phyloP scores from a whole-genome alignment of 169 alveolate genomes.

The Babesia sp. region DNA sequence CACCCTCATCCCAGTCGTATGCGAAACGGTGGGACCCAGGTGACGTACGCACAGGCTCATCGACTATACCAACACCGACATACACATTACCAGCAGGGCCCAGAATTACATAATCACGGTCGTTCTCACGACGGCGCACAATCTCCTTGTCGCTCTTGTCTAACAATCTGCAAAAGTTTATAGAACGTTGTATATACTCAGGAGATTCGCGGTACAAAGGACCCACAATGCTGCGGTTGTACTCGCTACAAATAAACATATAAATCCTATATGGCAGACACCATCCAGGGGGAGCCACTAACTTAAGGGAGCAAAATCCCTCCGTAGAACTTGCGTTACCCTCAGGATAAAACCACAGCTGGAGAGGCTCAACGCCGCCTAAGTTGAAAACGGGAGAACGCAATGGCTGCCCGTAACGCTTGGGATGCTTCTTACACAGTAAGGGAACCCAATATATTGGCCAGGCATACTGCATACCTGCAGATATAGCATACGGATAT shows the following conservation, averaged over 20 bases:
- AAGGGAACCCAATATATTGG: constrained; percentile 82
- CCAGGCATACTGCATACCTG: constrained; percentile 82
- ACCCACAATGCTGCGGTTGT: constrained; percentile 69
- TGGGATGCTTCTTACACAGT: constrained; percentile 75
- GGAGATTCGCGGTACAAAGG: constrained; percentile 80
- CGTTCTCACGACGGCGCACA: constrained; percentile 61
- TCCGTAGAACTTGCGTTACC: constrained; percentile 76
- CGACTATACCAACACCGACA: constrained; percentile 82
- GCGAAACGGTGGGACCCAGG: constrained; percentile 47
- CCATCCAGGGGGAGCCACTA: constrained; percentile 84
- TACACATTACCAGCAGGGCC: constrained; percentile 86
- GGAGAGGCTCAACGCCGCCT: constrained; percentile 86
- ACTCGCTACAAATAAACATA: constrained; percentile 77
- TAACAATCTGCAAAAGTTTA: constrained; percentile 63
- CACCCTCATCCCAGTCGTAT: constrained; percentile 87
- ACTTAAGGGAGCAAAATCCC: constrained; percentile 79
- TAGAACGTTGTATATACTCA: constrained; percentile 73
- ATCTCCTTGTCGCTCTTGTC: constrained; percentile 42
- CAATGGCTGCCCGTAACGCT: constrained; percentile 80
- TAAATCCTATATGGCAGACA: constrained; percentile 76
- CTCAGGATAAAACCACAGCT: constrained; percentile 85
- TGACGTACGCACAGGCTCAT: constrained; percentile 60
- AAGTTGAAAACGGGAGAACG: constrained; percentile 78
- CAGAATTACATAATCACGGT: constrained; percentile 77
- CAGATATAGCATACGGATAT: constrained; percentile 76